Evolutionary conservation across 352 stramenopile genomes (phyloP).

Genomic region (Phytopythium vexans): DNA sequence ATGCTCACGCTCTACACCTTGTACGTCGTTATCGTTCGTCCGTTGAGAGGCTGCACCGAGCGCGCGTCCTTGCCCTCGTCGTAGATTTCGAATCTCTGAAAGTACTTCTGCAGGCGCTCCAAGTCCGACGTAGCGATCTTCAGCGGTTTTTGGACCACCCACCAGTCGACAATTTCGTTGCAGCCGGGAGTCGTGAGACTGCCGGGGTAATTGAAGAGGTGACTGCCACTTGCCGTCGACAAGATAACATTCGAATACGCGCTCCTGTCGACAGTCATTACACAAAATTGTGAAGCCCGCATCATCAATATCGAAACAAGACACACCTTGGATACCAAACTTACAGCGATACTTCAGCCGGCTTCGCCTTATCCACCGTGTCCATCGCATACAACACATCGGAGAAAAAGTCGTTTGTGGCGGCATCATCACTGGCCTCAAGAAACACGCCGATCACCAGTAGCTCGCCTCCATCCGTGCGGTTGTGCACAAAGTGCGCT

Average conservation of each 20-base stretch:
- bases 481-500: constrained; percentile 60
- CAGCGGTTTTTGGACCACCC: constrained; percentile 22
- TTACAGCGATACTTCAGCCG: constrained; percentile 7
- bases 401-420: constrained; percentile 7
- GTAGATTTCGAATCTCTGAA: constrained; percentile 13
- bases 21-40: constrained; percentile 14
- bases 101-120: constrained; percentile 17
- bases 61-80: constrained; percentile 21
- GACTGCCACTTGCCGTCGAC: constrained; percentile 17
- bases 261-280: constrained; percentile 1
- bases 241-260: constrained; percentile 40
- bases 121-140: constrained; percentile 22
- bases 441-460: constrained; percentile 10
- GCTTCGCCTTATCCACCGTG: not conserved
- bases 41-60: constrained; percentile 21
- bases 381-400: constrained; percentile 7
- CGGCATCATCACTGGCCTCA: constrained; percentile 4
- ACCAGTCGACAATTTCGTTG: constrained; percentile 12
- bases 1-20: not conserved
- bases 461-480: constrained; percentile 20
- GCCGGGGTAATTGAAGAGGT: constrained; percentile 44
- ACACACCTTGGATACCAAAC: not conserved
- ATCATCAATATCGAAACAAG: not conserved
- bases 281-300: not conserved
- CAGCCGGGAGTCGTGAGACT: constrained; percentile 34